Percentiles rank a stretch among this genome's conserved stretches.
Evolutionary conservation across 129 eudicot genomes (phyloP).

Genomic region (Artemisia argyi): DNA sequence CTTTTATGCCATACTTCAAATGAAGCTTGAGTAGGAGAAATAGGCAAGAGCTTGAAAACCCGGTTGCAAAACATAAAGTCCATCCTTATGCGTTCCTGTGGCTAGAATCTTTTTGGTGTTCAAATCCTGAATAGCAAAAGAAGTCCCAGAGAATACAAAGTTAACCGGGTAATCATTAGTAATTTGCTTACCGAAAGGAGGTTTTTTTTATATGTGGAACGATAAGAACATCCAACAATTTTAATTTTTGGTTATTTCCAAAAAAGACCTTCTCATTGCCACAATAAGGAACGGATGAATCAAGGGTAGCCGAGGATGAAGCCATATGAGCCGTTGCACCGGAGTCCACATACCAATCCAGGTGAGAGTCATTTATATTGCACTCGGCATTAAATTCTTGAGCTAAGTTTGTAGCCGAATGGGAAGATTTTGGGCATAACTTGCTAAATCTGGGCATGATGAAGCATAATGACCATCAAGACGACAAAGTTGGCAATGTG

Average conservation of each 20-base stretch:
- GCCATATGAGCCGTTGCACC: constrained; percentile 10
- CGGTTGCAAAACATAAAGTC: no score
- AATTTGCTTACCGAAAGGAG: not conserved
- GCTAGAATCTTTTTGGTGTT: no score
- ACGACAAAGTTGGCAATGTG: not conserved
- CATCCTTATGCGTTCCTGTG: no score
- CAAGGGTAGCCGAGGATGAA: not conserved
- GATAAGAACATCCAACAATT: not conserved
- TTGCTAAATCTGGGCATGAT: not conserved
- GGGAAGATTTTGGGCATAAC: not conserved
- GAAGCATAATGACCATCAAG: not conserved
- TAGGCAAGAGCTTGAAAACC: no score
- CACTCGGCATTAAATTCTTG: not conserved
- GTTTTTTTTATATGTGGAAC: not conserved
- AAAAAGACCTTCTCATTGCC: not conserved
- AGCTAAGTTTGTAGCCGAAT: not conserved
- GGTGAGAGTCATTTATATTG: not conserved
- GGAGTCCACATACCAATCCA: constrained; percentile 2
- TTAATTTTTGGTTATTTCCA: not conserved
- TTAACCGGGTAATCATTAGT: no score
- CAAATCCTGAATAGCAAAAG: no score
- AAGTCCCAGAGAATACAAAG: no score
- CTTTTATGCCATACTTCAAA: constrained; percentile 6
- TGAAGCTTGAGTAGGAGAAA: not conserved
- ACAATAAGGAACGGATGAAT: not conserved